Evolutionary conservation across 1,139 yeast species (phyloP), one percentile per base, ranked within the genome.

Genomic region (Suhomyces anneliseae): DNA sequence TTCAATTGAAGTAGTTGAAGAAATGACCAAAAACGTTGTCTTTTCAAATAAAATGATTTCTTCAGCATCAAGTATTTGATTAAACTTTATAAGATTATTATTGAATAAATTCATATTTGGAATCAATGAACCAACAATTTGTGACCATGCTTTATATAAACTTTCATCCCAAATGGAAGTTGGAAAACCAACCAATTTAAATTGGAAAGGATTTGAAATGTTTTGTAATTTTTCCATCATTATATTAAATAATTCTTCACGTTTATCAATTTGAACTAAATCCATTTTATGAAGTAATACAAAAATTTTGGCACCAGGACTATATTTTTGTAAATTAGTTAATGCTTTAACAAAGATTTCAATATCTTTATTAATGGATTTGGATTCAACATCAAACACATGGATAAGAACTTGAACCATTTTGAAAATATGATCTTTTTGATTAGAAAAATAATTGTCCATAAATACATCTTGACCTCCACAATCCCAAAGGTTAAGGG

Each of bases 161-260:
- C 95, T 85, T 66, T 93, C 99, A 67, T 93, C 98, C 99, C 99
- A 93, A 50, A 93, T 93, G 4, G 97, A 88, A 0, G 99, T 93
- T 7, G 97, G 93, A 62, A 90, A 92, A 8, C 98, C 97, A n/a
- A 81, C 80, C 39, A 90, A 72, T 48, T 82, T 75, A 68, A 90
- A 90, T 40, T 88, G 90, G 65, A 77, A 90, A 29, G 90, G 90
- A 50, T 81, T 77, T 9, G 96, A 86, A 14, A 89, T 87, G 48
- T 82, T 84, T 55, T 85, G 87, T 51, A 92, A 69, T 58, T 87
- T 87, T 49, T 81, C 85, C 88, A 90, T 87, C 86, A 92, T 90
- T 36, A 88, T 80, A 32, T 77, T 79, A 61, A 90, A 89, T 53
- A 93, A 77, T 61, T 90, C 95, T 45, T 87, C 90, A 40, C 97